Conservation (phyloP, 2,329 filamentous ascomycete genomes). For the Xylariomycetidae sp. region DNA sequence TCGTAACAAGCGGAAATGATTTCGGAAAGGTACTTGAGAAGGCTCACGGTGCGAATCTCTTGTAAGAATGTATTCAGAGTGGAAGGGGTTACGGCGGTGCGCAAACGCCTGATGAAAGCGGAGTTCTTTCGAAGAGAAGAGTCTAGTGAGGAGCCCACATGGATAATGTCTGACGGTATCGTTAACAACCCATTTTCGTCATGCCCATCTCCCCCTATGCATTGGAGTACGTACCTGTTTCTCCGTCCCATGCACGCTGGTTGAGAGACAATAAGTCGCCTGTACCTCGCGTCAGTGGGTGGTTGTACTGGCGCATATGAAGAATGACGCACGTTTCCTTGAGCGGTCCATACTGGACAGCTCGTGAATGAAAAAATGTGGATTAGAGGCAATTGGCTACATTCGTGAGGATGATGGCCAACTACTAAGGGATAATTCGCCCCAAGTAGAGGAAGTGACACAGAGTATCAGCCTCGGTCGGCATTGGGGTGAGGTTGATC, state of each 20-base stretch:
- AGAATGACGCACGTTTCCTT: conserved; percentile 60
- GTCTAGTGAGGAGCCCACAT: conserved; percentile 75
- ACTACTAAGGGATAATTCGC: conserved; percentile 41
- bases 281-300: too few species aligned
- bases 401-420: conserved; percentile 36
- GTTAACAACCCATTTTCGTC: background rate
- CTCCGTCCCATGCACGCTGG: conserved; percentile 80
- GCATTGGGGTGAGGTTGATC: conserved; percentile 32
- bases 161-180: conserved; percentile 72
- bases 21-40: conserved; percentile 95
- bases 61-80: conserved; percentile 80
- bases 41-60: conserved; percentile 83
- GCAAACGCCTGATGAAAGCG: conserved; percentile 92
- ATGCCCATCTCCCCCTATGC: background rate
- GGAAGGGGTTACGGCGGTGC: conserved; percentile 78
- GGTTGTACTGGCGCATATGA: too few species aligned
- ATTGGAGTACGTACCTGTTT: conserved; percentile 60
- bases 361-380: conserved; percentile 27
- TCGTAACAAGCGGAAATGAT: conserved; percentile 96
- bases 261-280: conserved; percentile 90
- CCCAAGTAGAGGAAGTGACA: conserved; percentile 36
- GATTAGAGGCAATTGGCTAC: conserved; percentile 34
- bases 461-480: conserved; percentile 37
- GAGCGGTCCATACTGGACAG: conserved; percentile 57
- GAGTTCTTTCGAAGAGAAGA: conserved; percentile 98